Evolutionary conservation across 768 basidiomycete genomes (phyloP).

Genomic region (Cystobasidium tubakii): DNA sequence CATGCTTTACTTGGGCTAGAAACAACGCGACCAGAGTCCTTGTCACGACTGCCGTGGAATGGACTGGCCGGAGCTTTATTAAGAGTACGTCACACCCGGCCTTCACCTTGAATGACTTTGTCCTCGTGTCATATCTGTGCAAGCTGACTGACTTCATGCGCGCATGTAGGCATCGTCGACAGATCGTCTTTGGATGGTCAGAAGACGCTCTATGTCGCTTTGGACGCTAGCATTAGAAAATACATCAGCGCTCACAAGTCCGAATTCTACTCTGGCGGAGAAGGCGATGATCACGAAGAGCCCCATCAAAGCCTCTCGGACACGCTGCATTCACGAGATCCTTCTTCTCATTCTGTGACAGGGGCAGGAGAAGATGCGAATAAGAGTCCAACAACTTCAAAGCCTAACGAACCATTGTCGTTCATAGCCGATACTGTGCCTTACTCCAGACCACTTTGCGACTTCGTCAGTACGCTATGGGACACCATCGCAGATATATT

Average conservation of each 20-base stretch:
- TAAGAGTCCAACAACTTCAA: neutral
- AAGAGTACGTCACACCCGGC: constrained; percentile 73
- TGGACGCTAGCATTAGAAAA: constrained; percentile 73
- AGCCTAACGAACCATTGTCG: constrained; percentile 14
- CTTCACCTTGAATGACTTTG: too few relatives aligned
- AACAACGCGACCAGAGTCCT: constrained; percentile 67
- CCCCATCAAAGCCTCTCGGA: neutral
- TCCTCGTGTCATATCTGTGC: neutral
- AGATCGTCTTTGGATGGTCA: constrained; percentile 86
- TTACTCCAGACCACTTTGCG: constrained; percentile 40
- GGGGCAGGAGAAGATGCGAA: neutral
- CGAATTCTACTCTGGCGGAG: constrained; percentile 73
- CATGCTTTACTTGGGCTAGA: constrained; percentile 91
- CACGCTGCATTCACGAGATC: neutral
- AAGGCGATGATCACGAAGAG: constrained; percentile 9
- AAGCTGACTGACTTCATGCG: neutral
- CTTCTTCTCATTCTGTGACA: neutral
- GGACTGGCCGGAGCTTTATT: constrained; percentile 94
- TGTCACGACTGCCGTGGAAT: constrained; percentile 87
- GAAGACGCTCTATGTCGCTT: constrained; percentile 71
- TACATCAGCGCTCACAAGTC: constrained; percentile 84
- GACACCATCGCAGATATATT: constrained; percentile 39
- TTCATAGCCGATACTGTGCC: constrained; percentile 23
- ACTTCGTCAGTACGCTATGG: constrained; percentile 33
- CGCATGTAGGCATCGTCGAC: constrained; percentile 77